Evolutionary conservation across 768 basidiomycete genomes (phyloP).

Genomic region (Leccinum obscurum): DNA sequence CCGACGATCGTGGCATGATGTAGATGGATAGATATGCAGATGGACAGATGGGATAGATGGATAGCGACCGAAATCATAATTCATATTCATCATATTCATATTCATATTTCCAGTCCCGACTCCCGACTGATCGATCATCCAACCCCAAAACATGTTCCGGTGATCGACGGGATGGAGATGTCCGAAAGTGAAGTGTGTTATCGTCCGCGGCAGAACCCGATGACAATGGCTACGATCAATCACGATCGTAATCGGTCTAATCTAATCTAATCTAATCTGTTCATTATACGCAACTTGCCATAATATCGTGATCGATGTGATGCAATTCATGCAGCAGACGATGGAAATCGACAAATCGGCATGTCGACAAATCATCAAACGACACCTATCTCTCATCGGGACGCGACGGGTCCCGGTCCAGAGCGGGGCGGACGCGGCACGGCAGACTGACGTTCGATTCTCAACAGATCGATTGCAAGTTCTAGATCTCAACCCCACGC

Average conservation of each 20-base stretch:
- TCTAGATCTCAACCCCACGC: neutral
- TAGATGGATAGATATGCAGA: neutral
- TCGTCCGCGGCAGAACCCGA: neutral
- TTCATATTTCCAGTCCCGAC: neutral
- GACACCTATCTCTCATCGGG: neutral
- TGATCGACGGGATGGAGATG: neutral
- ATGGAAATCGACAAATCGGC: neutral
- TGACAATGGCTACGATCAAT: neutral
- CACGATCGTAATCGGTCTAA: neutral
- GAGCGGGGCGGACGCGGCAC: too few relatives aligned
- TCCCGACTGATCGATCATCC: neutral
- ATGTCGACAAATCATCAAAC: neutral
- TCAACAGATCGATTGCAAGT: neutral
- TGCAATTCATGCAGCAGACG: too few relatives aligned
- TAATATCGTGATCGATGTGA: neutral
- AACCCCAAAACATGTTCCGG: neutral
- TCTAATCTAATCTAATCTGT: neutral
- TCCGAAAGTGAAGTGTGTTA: neutral
- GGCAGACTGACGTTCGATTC: neutral
- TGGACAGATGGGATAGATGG: neutral
- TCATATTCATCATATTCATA: too few relatives aligned
- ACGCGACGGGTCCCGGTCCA: too few relatives aligned
- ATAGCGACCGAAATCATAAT: neutral
- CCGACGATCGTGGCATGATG: neutral
- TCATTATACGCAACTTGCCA: neutral